Conservation (phyloP, 352 stramenopile genomes). For the Globisporangium nunn region DNA sequence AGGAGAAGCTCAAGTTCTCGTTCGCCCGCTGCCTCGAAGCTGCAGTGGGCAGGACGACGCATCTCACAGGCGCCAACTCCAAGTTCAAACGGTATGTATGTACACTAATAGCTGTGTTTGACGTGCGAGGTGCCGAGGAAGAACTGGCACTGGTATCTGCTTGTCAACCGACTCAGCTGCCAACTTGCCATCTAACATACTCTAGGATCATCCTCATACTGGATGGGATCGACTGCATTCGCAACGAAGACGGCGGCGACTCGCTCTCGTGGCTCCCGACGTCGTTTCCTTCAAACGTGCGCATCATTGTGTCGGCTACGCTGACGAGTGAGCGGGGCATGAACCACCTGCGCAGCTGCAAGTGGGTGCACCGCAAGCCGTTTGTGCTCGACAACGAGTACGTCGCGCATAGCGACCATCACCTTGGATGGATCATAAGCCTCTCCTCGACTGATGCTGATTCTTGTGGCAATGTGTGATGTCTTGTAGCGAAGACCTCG, state of each 20-base stretch:
- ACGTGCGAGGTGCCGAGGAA: not conserved
- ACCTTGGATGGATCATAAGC: not conserved
- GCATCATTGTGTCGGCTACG: constrained; percentile 68
- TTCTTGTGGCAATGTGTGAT: not conserved
- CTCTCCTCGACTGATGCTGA: not conserved
- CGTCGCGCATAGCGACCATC: constrained; percentile 5
- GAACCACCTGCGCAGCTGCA: constrained; percentile 29
- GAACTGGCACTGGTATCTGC: no score
- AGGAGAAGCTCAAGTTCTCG: constrained; percentile 85
- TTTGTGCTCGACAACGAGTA: constrained; percentile 62
- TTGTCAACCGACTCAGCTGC: no score
- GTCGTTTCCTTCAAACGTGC: constrained; percentile 53
- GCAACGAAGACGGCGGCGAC: constrained; percentile 75
- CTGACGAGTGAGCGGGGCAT: constrained; percentile 21
- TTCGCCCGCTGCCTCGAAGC: constrained; percentile 71
- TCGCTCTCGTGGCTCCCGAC: constrained; percentile 82
- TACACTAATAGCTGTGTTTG: not conserved
- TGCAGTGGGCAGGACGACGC: constrained; percentile 33
- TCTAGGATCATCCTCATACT: constrained; percentile 72
- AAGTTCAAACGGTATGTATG: constrained; percentile 29
- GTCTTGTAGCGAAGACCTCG: constrained; percentile 38
- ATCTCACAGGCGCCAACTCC: constrained; percentile 22
- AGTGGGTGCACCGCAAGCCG: constrained; percentile 35
- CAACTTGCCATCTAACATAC: no score
- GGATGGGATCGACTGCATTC: constrained; percentile 75